Evolutionary conservation across 371 early-diverging fungal genomes (phyloP), one percentile per base, ranked within the genome.

Genomic region (Mortierella sp.): DNA sequence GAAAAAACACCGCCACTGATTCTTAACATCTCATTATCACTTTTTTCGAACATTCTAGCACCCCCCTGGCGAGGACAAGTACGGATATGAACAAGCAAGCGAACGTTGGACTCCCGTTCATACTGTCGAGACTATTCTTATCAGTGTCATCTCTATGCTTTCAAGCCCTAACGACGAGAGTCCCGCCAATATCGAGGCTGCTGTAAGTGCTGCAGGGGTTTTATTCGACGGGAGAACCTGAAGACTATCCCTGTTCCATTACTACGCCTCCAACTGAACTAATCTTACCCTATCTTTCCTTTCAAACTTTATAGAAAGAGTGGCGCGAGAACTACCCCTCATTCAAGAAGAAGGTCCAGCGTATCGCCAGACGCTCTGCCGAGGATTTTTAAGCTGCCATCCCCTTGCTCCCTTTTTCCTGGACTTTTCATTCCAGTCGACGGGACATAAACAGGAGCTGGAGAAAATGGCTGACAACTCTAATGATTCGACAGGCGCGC

Each of bases 91-190:
- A 83, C 86, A 93, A 55, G 95, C 97, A 11, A 91, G 89, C 41
- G 99, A 98, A 83, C 91, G 99, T 68, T 99, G 99, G 99, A 90
- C 95, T 71, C 99, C 99, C 18, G 96, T 98, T 18, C 95, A 97
- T 84, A 97, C 97, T 24, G 97, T 98, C 58, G 96, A 96, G 81
- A 96, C 96, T 21, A 97, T 99, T 84, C 85, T 97, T 54, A 73
- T 97, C 35, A 94, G 94, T 49, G 96, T 99, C 21, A 95, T 97
- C 65, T 94, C 94, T 72, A 96, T 99, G 94, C 89, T 99, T 27
- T 94, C 95, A 4, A 94, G 95, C 78, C 99, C 99, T 24, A 99
- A 99, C 89, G 96, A 95, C 80, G 95, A 96, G 84, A 95, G 96
- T 51, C 98, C 98, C 7, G 99, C 98, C 14, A 98, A 97, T 84